Base-by-base conservation (phyloP, 106 monocot genomes). In the Triglochin maritima region DNA sequence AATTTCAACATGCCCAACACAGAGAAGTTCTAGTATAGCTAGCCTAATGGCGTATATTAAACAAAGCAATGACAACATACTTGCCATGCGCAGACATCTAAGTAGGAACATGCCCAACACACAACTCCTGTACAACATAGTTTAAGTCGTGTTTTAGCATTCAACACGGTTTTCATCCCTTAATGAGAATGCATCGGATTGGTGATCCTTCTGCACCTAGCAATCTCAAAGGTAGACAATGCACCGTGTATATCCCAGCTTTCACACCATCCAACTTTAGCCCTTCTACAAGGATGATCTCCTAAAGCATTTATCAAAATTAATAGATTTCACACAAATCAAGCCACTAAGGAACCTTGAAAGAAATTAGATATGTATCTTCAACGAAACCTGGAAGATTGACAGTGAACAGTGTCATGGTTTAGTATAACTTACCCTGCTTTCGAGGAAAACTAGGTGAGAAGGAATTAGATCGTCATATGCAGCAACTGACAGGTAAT, bases 401-500 rank as follows among this genome's bases (percentile, higher is more conserved):
- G 4, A 59, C 29, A 29, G 8, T 9, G 2, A 17, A 17, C 59
- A 59, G 42, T 59, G 59, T 17, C 17, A 29, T 29, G 16, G 8
- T 41, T 29, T 4, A 59, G 59, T 48, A 12, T 17, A n/a, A 17
- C 64, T 77, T 80, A 96, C 90, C 85, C 76, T 81, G 57, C 70
- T 74, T 75, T 81, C 62, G 15, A 96, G 87, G 76, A 96, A 79
- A 65, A 83, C 95, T 44, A 81, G 71, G 79, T 96, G 87, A 50
- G 90, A 69, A 41, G 90, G 72, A 65, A 83, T 78, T 63, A 87
- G 63, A 63, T 96, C 81, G 69, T 90, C 90, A 77, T 67, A 90
- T 45, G 95, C 87, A 72, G 87, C 95, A 70, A 79, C 81, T n/a
- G 95, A 90, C 53, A 90, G 74, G 66, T 88, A 90, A 68, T 96